Evolutionary conservation across 78 protist genomes (phyloP), one percentile per base, ranked within the genome.

Genomic region (Anaeramoeba flamelloides): DNA sequence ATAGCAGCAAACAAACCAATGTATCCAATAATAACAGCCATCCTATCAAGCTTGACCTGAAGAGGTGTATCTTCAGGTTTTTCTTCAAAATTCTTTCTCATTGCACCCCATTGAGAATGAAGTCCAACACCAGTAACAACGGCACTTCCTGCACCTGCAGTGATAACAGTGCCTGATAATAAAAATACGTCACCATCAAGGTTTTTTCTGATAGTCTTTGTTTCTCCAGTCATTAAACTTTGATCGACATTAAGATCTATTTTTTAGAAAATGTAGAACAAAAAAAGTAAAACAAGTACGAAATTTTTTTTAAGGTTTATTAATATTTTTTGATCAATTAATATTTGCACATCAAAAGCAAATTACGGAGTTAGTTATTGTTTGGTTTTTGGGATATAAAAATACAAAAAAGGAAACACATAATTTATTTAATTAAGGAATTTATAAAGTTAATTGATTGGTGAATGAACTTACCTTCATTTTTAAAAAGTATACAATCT

Each of bases 151-250:
- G 38, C 1, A 1, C 86, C 82, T 3, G 37, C 30, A 32, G 85
- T 41, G 1, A 84, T 81, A 82, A 85, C 83, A 41, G 85, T 85
- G n/a, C 94, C 88, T 8, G 85, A 80, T 36, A 88, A 38, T 64
- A 87, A 37, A 85, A 82, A 84, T 1, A 80, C 88, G 39, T 80
- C 75, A 1, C 0, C 75, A 12, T 0, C 41, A 33, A 8, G 26
- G 1, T 65, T 38, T 82, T 90, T 92, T 38, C 79, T 22, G 37
- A 92, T 78, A 37, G 41, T 36, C 64, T 79, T 78, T 39, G 87
- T 39, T 65, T 92, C 95, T 0, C 95, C 95, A 1, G 92, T 92
- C 64, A 88, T 40, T 1, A 79, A 39, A 1, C 88, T 40, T 87
- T 89, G 90, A 76, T 90, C 90, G 39, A 36, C n/a, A n/a, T n/a